A percentile compares a stretch with the other conserved stretches of the same genome.
Conservation (phyloP, 768 basidiomycete genomes). For the Dendrothele bispora region DNA sequence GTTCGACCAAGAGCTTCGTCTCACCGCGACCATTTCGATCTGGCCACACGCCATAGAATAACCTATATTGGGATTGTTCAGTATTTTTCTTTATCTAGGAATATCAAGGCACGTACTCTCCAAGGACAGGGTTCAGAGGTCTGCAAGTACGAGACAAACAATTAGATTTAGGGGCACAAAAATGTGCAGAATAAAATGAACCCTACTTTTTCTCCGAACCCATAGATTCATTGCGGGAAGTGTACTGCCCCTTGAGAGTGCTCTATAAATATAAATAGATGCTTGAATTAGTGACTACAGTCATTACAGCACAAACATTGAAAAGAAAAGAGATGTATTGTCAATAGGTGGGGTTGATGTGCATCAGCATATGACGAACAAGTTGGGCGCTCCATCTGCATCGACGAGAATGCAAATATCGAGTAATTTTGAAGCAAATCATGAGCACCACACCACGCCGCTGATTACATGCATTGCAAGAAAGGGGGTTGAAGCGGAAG, state of each 20-base stretch:
- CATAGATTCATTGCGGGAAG: constrained; percentile 91
- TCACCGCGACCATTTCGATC: constrained; percentile 70
- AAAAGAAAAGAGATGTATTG: no score
- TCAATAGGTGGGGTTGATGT: no score
- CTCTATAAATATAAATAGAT: constrained; percentile 42
- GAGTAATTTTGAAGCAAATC: neutral
- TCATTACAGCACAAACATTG: no score
- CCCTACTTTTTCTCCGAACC: constrained; percentile 96
- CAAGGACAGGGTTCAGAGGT: constrained; percentile 93
- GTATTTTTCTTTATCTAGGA: no score
- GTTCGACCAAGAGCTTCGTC: constrained; percentile 85
- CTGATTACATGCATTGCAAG: no score
- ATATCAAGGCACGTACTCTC: constrained; percentile 63
- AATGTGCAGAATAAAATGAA: neutral
- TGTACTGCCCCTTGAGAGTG: constrained; percentile 95
- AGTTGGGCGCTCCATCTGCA: constrained; percentile 1
- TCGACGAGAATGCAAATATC: neutral
- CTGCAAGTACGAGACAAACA: constrained; percentile 49
- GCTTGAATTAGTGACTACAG: no score
- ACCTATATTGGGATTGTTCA: constrained; percentile 43
- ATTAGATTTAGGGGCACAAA: constrained; percentile 8
- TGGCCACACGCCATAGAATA: constrained; percentile 92
- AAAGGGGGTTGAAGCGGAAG: no score
- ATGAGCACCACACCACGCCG: no score
- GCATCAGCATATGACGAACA: no score